Percentiles rank a stretch among this genome's conserved stretches.
These are phyloP conservation scores for Phytophthora agathidicida DNA, from an alignment of 352 stramenopile species.

Conservation along the genomic window DNA sequence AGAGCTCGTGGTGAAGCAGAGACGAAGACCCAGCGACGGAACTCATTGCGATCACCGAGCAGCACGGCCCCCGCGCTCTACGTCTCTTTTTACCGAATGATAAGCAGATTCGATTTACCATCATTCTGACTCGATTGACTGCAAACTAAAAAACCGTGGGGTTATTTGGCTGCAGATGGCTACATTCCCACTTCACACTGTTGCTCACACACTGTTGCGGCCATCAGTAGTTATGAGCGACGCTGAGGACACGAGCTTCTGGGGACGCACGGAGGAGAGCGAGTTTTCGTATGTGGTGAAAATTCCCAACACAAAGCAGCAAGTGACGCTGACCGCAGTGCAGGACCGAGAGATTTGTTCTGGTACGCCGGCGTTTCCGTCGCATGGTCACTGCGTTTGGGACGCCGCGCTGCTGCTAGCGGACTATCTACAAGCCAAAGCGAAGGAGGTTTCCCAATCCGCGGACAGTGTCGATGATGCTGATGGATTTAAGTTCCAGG, in stretches of 20 bases:
- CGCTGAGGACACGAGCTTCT: constrained; percentile 25
- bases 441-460: neutral
- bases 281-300: constrained; percentile 46
- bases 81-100: neutral
- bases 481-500: constrained; percentile 9
- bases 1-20: constrained; percentile 44
- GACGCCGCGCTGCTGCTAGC: constrained; percentile 57
- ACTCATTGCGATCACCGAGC: constrained; percentile 25
- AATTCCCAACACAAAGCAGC: neutral
- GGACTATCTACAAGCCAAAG: constrained; percentile 48
- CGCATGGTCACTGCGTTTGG: constrained; percentile 64
- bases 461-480: neutral
- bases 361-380: constrained; percentile 45
- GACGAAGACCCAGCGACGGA: neutral
- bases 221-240: constrained; percentile 15
- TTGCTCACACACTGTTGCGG: too few species aligned
- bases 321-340: constrained; percentile 37
- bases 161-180: too few species aligned
- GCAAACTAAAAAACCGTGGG: too few species aligned
- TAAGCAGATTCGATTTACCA: constrained; percentile 7
- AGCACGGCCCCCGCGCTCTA: neutral
- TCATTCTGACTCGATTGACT: constrained; percentile 21
- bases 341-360: constrained; percentile 43
- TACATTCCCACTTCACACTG: constrained; percentile 15
- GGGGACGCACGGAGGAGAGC: constrained; percentile 37